Evolutionary conservation across 225 moss, liverwort and hornwort species (phyloP).

Genomic region (Asterella californica): DNA sequence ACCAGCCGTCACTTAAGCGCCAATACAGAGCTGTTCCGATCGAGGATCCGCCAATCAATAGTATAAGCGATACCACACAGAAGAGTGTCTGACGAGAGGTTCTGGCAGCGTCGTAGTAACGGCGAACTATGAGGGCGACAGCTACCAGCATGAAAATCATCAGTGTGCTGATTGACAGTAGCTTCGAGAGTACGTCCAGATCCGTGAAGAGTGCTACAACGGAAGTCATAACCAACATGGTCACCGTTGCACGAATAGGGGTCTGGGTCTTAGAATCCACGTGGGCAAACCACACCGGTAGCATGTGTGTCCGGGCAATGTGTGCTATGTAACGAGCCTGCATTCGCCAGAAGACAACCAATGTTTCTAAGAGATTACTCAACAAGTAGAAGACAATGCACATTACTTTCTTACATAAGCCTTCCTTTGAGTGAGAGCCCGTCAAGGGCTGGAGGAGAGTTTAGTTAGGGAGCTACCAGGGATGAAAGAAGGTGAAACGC

Average conservation of each 20-base stretch:
- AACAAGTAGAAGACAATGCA: no score
- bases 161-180: constrained; percentile 33
- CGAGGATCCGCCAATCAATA: constrained; percentile 28
- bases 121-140: constrained; percentile 32
- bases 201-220: constrained; percentile 41
- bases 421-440: no score
- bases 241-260: constrained; percentile 33
- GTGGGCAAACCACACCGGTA: constrained; percentile 47
- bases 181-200: constrained; percentile 26
- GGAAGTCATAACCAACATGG: constrained; percentile 21
- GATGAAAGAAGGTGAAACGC: no score
- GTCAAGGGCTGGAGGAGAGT: no score
- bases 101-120: constrained; percentile 28
- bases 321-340: constrained; percentile 44
- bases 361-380: not conserved
- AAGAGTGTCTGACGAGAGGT: constrained; percentile 4
- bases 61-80: constrained; percentile 30
- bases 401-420: no score
- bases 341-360: not conserved
- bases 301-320: constrained; percentile 44
- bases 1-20: constrained; percentile 39
- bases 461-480: no score
- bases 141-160: constrained; percentile 36
- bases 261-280: constrained; percentile 29
- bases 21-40: constrained; percentile 35